Conservation (phyloP, 1,284 basidiomycete species). For the Ganoderma lucidum region DNA sequence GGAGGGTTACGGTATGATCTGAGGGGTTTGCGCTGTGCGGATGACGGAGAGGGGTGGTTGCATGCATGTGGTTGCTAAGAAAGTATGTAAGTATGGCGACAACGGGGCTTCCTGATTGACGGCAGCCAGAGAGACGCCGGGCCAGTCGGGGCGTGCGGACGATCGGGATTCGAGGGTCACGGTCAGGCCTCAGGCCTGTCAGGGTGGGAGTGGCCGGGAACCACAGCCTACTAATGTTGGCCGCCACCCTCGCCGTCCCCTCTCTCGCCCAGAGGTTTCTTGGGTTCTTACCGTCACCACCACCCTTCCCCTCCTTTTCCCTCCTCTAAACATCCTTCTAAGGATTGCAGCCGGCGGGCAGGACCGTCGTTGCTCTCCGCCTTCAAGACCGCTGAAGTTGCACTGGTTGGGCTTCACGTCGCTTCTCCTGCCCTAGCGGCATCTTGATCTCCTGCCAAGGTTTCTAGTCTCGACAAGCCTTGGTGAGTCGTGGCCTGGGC, state of each 20-base stretch:
- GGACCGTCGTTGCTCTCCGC: slow-evolving; percentile 50
- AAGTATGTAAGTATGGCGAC: not conserved
- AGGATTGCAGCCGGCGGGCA: slow-evolving; percentile 51
- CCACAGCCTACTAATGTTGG: not conserved
- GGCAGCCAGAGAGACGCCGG: not conserved
- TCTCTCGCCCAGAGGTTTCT: slow-evolving; percentile 27
- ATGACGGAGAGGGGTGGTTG: not conserved
- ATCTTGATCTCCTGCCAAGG: slow-evolving; percentile 36
- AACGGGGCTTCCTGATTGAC: not conserved
- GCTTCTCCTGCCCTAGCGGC: slow-evolving; percentile 56
- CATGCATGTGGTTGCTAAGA: not conserved
- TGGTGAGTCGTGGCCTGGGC: slow-evolving; percentile 21
- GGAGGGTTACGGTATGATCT: not conserved
- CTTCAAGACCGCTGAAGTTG: slow-evolving; percentile 33
- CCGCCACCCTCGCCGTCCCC: slow-evolving; percentile 11
- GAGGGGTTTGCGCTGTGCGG: not conserved
- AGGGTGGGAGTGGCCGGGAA: too few relatives aligned
- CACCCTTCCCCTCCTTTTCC: slow-evolving; percentile 29
- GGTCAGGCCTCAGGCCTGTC: too few relatives aligned
- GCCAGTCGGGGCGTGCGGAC: not conserved
- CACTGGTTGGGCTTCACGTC: slow-evolving; percentile 40
- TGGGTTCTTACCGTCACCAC: slow-evolving; percentile 33
- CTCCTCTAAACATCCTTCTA: slow-evolving; percentile 40
- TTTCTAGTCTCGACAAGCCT: slow-evolving; percentile 38
- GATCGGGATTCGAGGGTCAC: not conserved